Base-by-base conservation (phyloP, 2,329 filamentous ascomycete species). In the Fusarium armeniacum region DNA sequence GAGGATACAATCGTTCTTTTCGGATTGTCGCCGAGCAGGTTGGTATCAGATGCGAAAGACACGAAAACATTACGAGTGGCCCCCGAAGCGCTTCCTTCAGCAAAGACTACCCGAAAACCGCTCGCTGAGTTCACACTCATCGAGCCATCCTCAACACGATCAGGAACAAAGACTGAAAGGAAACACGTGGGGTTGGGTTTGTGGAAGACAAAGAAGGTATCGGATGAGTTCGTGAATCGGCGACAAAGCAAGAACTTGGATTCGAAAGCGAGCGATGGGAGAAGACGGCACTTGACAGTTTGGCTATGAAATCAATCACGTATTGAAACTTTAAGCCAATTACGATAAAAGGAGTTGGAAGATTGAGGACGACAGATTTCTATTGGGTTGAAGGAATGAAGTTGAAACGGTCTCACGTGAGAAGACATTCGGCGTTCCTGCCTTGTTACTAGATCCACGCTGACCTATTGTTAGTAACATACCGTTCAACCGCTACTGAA, bases 361-460 rank as follows among this genome's bases (percentile, higher is more conserved):
- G 41, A n/a, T 35, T 5, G 33, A 47, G 15, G 32, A 8, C 40
- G 41, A 18, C 41, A 24, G 22, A 11, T 63, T 46, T 13, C 28
- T 20, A 54, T 32, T 26, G 13, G 36, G 13, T 26, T 28, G 26
- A 32, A 24, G 30, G 35, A 30, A 30, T 18, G 35, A 58, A 6
- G 50, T 44, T 62, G 24, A 38, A 45, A 50, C 38, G 22, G 51
- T 16, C 55, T 69, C 67, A 64, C 49, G 60, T 53, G 30, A 51
- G 20, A 62, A 5, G 26, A 63, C 46, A 53, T 13, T 22, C 50
- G 41, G 12, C 32, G 38, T 46, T 45, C 32, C n/a, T 58, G 24
- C 47, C 16, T 10, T 30, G 28, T 30, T 30, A 15, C 16, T 4
- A 49, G 47, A 47, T 67, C 68, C 69, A 62, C 69, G 59, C 69